Percentiles rank a stretch among this genome's conserved stretches.
phyloP scores from a whole-genome alignment of 345 rosid species.

The Angophora floribunda region DNA sequence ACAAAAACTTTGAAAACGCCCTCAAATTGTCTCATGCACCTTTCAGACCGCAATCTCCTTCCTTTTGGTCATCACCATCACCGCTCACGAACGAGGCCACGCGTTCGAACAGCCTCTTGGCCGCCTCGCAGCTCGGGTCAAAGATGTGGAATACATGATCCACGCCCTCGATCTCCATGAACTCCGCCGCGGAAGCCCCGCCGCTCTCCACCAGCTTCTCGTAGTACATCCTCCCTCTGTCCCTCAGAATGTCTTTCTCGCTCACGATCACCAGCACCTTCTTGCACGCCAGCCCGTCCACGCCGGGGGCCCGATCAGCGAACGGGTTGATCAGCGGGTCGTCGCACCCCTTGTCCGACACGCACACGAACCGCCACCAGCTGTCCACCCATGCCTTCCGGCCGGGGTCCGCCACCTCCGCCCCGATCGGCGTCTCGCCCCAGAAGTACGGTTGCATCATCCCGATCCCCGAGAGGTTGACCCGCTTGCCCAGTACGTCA shows the following conservation, averaged over 20 bases:
- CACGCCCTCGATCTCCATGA: slow-evolving; percentile 45
- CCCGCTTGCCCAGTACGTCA: not conserved
- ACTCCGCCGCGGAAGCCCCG: slow-evolving; percentile 46
- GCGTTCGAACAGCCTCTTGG: slow-evolving; percentile 25
- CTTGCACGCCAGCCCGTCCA: slow-evolving; percentile 36
- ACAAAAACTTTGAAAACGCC: not conserved
- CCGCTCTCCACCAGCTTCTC: slow-evolving; percentile 33
- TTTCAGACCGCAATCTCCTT: not conserved
- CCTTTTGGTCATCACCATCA: not conserved
- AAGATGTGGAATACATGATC: slow-evolving; percentile 72
- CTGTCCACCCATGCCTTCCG: slow-evolving; percentile 62
- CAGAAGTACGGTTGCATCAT: slow-evolving; percentile 74
- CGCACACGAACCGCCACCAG: slow-evolving; percentile 76
- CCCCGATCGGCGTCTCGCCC: slow-evolving; percentile 52
- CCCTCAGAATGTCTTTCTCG: slow-evolving; percentile 51
- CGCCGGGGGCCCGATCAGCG: slow-evolving; percentile 31
- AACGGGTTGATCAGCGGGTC: slow-evolving; percentile 78
- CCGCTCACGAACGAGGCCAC: slow-evolving; percentile 31
- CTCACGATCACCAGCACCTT: slow-evolving; percentile 42
- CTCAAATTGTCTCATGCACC: not conserved
- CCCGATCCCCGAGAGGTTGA: slow-evolving; percentile 45
- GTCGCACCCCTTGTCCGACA: slow-evolving; percentile 59
- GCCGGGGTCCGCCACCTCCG: slow-evolving; percentile 20
- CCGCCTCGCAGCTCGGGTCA: slow-evolving; percentile 37
- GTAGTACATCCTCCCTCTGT: slow-evolving; percentile 49